Percentiles rank a stretch among this genome's conserved stretches.
These are phyloP conservation scores for Neophaeococcomyces mojaviensis DNA, from an alignment of 2,329 filamentous ascomycete species.

Conservation along the genomic window DNA sequence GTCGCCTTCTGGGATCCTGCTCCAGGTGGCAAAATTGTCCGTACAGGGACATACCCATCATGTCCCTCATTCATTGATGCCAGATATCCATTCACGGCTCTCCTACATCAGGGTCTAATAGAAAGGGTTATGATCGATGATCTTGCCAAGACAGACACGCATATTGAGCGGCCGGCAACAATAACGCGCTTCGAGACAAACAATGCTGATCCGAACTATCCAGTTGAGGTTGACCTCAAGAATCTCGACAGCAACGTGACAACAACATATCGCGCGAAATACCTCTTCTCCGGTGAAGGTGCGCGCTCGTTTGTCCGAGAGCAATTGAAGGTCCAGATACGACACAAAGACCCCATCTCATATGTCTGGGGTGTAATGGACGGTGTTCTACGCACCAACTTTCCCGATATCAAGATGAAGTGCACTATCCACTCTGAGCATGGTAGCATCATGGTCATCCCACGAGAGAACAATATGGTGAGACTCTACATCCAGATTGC, in stretches of 20 bases:
- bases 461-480: conserved; percentile 43
- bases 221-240: conserved; percentile 69
- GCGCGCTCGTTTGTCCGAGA: conserved; percentile 54
- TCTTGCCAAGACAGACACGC: conserved; percentile 50
- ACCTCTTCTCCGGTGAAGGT: conserved; percentile 57
- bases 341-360: conserved; percentile 55
- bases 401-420: conserved; percentile 60
- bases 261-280: conserved; percentile 59
- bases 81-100: conserved; percentile 56
- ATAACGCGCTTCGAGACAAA: conserved; percentile 56
- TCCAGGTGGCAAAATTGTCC: conserved; percentile 46
- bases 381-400: conserved; percentile 54
- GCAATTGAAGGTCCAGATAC: conserved; percentile 59
- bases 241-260: conserved; percentile 64
- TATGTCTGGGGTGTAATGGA: conserved; percentile 63
- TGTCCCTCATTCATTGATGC: conserved; percentile 75
- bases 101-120: conserved; percentile 56
- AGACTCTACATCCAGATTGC: conserved; percentile 51
- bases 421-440: conserved; percentile 60
- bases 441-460: conserved; percentile 58
- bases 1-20: conserved; percentile 60
- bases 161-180: conserved; percentile 54
- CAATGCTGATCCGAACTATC: conserved; percentile 59
- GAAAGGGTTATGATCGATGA: conserved; percentile 56
- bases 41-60: conserved; percentile 69